Conservation (phyloP, 139 green algal species). For the Tetraselmis striata region DNA sequence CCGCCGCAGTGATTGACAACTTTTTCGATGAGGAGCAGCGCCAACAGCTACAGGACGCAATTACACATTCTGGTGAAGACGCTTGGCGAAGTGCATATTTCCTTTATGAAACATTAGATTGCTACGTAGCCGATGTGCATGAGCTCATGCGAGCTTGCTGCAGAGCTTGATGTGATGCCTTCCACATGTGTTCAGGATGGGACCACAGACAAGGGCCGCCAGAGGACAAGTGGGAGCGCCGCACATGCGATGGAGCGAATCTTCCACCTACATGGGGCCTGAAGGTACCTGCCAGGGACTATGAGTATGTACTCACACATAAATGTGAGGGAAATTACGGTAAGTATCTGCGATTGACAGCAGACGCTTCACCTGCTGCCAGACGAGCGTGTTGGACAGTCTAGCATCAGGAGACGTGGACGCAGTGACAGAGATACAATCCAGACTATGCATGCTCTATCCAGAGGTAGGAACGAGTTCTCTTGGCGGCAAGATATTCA, state of each 20-base stretch:
- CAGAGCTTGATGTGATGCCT: too few relatives aligned
- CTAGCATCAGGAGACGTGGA: slow-evolving; percentile 26
- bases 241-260: slow-evolving; percentile 48
- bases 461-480: slow-evolving; percentile 42
- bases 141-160: too few relatives aligned
- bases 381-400: slow-evolving; percentile 22
- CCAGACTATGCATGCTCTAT: slow-evolving; percentile 57
- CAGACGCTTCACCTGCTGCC: background rate
- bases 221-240: slow-evolving; percentile 43
- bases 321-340: too few relatives aligned
- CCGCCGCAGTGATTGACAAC: slow-evolving; percentile 56
- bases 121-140: background rate
- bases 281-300: slow-evolving; percentile 1
- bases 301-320: background rate
- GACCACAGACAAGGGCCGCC: slow-evolving; percentile 20
- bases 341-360: background rate
- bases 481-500: too few relatives aligned
- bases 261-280: slow-evolving; percentile 56
- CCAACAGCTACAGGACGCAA: slow-evolving; percentile 28
- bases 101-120: too few relatives aligned
- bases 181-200: slow-evolving; percentile 18
- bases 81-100: too few relatives aligned
- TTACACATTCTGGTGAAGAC: slow-evolving; percentile 14
- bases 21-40: slow-evolving; percentile 46
- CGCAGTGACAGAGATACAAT: slow-evolving; percentile 65